Evolutionary conservation across 148 eudicot genomes (phyloP).

Genomic region (Diospyros lotus): DNA sequence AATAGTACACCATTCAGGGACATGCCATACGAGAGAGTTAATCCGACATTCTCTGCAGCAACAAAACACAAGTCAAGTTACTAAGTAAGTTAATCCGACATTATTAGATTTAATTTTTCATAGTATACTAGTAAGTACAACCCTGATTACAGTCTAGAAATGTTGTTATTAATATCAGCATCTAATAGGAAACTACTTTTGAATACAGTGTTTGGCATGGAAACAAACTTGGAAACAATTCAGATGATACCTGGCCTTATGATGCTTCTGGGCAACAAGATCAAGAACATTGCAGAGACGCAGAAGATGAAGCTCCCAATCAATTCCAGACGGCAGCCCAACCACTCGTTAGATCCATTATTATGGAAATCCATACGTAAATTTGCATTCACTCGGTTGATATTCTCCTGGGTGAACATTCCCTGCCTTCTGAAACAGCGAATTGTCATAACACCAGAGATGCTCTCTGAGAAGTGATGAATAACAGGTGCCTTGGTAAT

Average conservation of each 20-base stretch:
- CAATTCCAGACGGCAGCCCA: constrained; percentile 86
- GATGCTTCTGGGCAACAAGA: constrained; percentile 71
- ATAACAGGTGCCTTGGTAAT: constrained; percentile 95
- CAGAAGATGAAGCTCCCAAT: constrained; percentile 77
- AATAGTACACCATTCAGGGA: constrained; percentile 71
- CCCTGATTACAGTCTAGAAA: background rate
- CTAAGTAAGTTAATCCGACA: background rate
- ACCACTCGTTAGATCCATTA: constrained; percentile 86
- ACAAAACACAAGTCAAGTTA: constrained; percentile 9
- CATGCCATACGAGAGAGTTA: constrained; percentile 85
- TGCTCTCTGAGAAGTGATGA: constrained; percentile 95
- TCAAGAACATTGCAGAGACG: constrained; percentile 70
- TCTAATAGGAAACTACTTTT: no score
- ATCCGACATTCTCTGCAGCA: constrained; percentile 75
- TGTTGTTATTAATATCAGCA: background rate
- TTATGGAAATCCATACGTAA: constrained; percentile 92
- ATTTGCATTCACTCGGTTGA: constrained; percentile 60
- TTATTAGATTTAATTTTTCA: background rate
- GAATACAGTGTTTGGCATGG: background rate
- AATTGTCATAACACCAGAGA: constrained; percentile 89
- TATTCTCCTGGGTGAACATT: constrained; percentile 64
- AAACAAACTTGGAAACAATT: background rate
- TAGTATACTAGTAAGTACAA: background rate
- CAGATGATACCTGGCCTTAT: constrained; percentile 67
- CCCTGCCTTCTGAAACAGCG: constrained; percentile 82